Base-by-base conservation (phyloP, 352 stramenopile genomes). In the Pythium phragmitis region DNA sequence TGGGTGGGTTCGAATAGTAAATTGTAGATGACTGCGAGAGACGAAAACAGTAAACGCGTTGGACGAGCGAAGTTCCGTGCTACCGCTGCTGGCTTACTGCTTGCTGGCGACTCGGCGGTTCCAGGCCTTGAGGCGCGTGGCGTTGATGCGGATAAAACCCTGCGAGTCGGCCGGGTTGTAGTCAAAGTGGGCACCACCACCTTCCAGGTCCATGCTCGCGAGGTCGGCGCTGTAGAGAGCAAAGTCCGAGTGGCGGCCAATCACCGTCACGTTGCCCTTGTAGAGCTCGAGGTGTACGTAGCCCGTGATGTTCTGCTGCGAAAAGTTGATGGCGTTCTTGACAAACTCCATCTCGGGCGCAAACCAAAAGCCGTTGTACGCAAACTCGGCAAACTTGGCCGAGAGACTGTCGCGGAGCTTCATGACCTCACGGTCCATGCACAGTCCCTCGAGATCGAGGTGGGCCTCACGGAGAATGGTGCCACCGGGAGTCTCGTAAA, bases 321-420 rank as follows among this genome's bases (percentile, higher is more conserved):
- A 90, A 65, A 92, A 98, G 62, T 98, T 77, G 49, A 99, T 96
- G 17, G 89, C 88, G 75, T 98, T 74, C 69, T 94, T 92, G 70
- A 99, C 93, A 48, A 99, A 93, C 64, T 99, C 96, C 97, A 99
- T 99, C 81, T 99, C 97, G 5, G 97, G 97, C n/a, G 96, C 94
- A 72, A 99, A 99, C 97, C 97, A 99, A 78, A 99, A 99, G 57
- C 97, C 97, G 74, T 99, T 99, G 95, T 99, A 99, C 77, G 93
- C 98, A 48, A 98, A 95, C 73, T 98, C 90, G 58, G 97, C 88
- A 69, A 99, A 99, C 83, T 99, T 98, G 68, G 81, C 69, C 60
- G 92, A 91, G 34, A 99, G 75, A 36, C 76, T 70, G 74, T 99
- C 96, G 50, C 96, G 96, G 63, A 93, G 62, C 68, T 93, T 91